Conservation (phyloP, 1,139 yeast genomes). For the Saccharomyces pastorianus region DNA sequence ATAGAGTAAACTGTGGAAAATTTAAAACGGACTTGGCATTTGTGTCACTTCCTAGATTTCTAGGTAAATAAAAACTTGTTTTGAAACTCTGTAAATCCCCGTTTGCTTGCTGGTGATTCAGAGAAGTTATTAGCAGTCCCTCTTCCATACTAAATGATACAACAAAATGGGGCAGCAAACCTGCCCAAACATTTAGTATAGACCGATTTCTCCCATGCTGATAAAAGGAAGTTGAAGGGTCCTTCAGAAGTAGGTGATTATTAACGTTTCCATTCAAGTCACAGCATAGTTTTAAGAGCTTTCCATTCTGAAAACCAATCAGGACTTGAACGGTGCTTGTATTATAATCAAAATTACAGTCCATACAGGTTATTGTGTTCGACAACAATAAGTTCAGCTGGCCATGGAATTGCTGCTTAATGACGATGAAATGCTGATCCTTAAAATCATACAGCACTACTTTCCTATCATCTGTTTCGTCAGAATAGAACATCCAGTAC, state of each 20-base stretch:
- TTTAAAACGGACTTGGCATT: background rate
- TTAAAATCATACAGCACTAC: background rate
- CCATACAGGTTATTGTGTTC: background rate
- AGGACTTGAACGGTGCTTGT: background rate
- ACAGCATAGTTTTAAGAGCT: background rate
- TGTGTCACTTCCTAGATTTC: background rate
- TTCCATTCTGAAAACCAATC: background rate
- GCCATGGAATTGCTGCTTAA: background rate
- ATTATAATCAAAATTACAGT: background rate
- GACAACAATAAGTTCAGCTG: background rate
- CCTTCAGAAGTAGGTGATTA: background rate
- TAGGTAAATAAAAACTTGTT: background rate
- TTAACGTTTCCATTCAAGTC: background rate
- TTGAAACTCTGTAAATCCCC: background rate
- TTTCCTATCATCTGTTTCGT: background rate
- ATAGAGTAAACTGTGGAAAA: slow-evolving; percentile 3
- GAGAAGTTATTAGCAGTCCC: slow-evolving; percentile 1
- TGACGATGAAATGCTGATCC: background rate
- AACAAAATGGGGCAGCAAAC: slow-evolving; percentile 1
- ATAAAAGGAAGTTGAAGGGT: background rate
- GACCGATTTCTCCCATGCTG: background rate
- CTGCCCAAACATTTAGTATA: slow-evolving; percentile 1
- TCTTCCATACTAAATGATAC: slow-evolving; percentile 1
- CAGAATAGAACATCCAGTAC: background rate
- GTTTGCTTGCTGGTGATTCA: background rate